Evolutionary conservation across 1,284 basidiomycete species (phyloP), one percentile per base, ranked within the genome.

Genomic region (Xerocomus nothofagi): DNA sequence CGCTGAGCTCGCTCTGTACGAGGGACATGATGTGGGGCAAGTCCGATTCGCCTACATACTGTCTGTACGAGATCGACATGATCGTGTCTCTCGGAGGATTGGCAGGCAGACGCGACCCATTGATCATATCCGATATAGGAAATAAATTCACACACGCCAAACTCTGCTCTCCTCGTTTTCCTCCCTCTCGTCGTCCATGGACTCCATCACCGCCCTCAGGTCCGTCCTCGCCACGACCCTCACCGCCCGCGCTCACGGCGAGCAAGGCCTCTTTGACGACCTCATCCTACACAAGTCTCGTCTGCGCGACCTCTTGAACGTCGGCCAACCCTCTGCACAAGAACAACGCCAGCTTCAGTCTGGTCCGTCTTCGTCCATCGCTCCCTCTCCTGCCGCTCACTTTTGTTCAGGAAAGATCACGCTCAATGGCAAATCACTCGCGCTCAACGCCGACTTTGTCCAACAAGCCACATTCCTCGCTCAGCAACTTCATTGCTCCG

Each of bases 1-100:
- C 95, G 60, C 90, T 93, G 66, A 97, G 81, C 72, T 95, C 93
- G 62, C 79, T 86, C 73, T 94, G 88, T n/a, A 95, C 88, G 54
- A 97, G 79, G 30, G 81, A 74, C 81, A 93, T 91, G 61, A 95
- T 86, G 58, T 83, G 80, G 9, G 82, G 80, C 50, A 95, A 75
- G 71, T 94, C 91, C 18, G 79, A 74, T 69, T 91, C 89, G 59
- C 88, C 88, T 45, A 70, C 61, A 69, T 93, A 93, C 58, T 78
- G 79, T 56, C 84, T 76, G 70, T 91, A 91, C 42, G 74, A 61
- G 56, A 93, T 83, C 41, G n/a, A n/a, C n/a, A n/a, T n/a, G n/a
- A n/a, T n/a, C n/a, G n/a, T n/a, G n/a, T n/a, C n/a, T n/a, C n/a
- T n/a, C n/a, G n/a, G n/a, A 6, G 23, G 23, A 24, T 24, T 6